Percentiles rank a stretch among this genome's conserved stretches.
Conservation (phyloP, 176 grass and related monocot species). For the Alloteropsis semialata region DNA sequence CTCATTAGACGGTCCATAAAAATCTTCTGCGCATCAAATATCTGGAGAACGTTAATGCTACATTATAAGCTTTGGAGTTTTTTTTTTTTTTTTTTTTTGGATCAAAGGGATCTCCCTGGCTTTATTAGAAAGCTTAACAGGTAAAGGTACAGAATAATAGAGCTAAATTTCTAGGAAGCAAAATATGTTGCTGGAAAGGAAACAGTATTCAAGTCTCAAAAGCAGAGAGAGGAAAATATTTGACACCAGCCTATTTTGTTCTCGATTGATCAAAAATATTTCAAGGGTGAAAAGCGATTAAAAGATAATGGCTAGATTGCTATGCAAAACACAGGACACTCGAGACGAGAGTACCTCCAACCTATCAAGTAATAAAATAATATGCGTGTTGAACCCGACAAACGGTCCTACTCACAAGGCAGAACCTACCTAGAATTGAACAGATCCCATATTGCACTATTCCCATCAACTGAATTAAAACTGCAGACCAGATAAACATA, state of each 20-base stretch:
- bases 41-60: background rate
- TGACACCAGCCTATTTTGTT: background rate
- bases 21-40: background rate
- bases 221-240: background rate
- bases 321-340: background rate
- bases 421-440: background rate
- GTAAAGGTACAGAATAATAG: too few relatives aligned
- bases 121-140: too few relatives aligned
- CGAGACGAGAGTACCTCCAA: background rate
- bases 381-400: constrained; percentile 1
- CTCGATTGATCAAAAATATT: too few relatives aligned
- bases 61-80: background rate
- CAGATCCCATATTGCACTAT: background rate
- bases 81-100: too few relatives aligned
- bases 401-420: constrained; percentile 11
- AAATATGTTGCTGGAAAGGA: background rate
- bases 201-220: background rate
- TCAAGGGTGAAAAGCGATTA: too few relatives aligned
- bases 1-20: background rate
- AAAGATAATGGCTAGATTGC: background rate
- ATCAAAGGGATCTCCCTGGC: too few relatives aligned
- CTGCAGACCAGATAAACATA: background rate
- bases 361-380: constrained; percentile 2
- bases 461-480: constrained; percentile 2
- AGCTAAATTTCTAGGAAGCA: background rate